Evolutionary conservation across 1,284 basidiomycete species (phyloP).

Genomic region (Lentinula novae-zelandiae): DNA sequence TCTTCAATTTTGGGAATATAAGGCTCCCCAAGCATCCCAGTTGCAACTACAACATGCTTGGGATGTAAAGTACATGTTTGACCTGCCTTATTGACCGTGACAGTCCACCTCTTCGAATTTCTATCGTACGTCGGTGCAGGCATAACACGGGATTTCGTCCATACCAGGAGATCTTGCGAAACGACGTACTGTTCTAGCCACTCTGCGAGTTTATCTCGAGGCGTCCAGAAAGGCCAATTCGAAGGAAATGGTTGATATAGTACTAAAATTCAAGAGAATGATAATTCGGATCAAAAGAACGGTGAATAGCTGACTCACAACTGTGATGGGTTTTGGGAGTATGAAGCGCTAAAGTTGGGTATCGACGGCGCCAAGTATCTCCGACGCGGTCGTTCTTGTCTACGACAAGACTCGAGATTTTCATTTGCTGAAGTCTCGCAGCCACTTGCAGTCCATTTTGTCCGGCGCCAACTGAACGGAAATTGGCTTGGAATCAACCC

Average conservation of each 20-base stretch:
- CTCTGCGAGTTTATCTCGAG: constrained; percentile 34
- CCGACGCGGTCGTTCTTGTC: constrained; percentile 46
- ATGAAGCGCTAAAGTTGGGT: constrained; percentile 46
- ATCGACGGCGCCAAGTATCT: constrained; percentile 53
- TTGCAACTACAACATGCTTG: constrained; percentile 35
- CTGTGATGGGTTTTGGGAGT: constrained; percentile 33
- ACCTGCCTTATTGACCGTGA: constrained; percentile 28
- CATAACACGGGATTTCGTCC: constrained; percentile 27
- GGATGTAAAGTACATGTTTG: constrained; percentile 25
- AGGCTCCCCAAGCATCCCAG: constrained; percentile 32
- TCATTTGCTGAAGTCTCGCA: constrained; percentile 49
- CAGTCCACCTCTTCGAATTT: constrained; percentile 27
- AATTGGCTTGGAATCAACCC: not conserved
- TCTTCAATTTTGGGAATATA: constrained; percentile 25
- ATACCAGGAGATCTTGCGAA: constrained; percentile 33
- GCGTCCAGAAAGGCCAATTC: constrained; percentile 34
- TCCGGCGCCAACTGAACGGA: constrained; percentile 43
- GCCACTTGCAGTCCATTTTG: constrained; percentile 51
- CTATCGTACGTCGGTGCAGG: constrained; percentile 28
- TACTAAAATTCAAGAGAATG: constrained; percentile 25
- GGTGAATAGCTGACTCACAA: constrained; percentile 22
- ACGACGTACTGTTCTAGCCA: constrained; percentile 36
- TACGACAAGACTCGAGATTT: constrained; percentile 43
- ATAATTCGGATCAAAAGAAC: not conserved
- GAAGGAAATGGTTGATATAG: constrained; percentile 35